Base-by-base conservation (phyloP, 345 rosid species). In the Eucalyptus victrix region DNA sequence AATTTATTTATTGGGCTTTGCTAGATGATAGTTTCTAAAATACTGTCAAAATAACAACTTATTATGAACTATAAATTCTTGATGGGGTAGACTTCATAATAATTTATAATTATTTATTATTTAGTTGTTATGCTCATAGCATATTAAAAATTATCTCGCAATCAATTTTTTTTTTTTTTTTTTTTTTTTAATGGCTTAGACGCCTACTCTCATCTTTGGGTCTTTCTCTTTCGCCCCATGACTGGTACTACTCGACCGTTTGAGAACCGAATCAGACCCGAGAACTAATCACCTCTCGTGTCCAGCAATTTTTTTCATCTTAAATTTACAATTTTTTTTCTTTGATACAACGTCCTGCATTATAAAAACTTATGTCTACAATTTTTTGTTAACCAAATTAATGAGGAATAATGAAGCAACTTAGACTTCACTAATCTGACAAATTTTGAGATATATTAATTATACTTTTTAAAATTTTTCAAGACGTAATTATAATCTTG, bases 321-420 rank as follows among this genome's bases (percentile, higher is more conserved):
- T 69, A 32, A 4, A 67, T 67, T 67, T n/a, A 5, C 1, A 67
- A 2, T 2, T 16, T 67, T 62, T 14, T 62, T n/a, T n/a, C 4
- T 11, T 67, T 32, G 12, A 69, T 34, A 69, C 0, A 21, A 1
- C 0, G 2, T 9, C 26, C 0, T 23, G 47, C 12, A 2, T 3
- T 37, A 72, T 37, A 72, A 37, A 34, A 9, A 16, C 0, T 34
- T 4, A 17, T 17, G 5, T 34, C 80, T 1, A 5, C 6, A 17
- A 40, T 40, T 14, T 32, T 37, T 9, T 34, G 6, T 6, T 5
- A 37, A 72, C 4, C 81, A 72, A 19, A 2, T 34, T 34, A 19
- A 19, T 19, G 15, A 18, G 5, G 0, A 0, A 21, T 19, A 3
- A 72, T 3, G 2, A 69, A 50, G 53, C 53, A 50, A 16, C 53